Percentiles rank a stretch among this genome's conserved stretches.
Conservation (phyloP, 139 green algal species). For the Zygnema circumcarinatum region DNA sequence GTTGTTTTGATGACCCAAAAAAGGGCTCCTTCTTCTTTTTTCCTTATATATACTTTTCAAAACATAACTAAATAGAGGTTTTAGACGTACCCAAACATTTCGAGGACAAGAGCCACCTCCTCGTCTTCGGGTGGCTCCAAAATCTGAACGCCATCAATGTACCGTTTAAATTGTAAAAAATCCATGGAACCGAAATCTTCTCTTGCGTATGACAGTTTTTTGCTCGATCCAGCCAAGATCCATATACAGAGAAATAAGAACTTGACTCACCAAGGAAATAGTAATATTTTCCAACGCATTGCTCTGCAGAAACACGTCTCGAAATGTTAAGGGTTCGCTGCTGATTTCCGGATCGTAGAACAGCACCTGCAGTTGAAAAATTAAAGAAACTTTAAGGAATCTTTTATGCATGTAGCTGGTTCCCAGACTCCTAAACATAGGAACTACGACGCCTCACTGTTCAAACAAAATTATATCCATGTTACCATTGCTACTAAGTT, state of each 20-base stretch:
- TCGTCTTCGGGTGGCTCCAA: conserved; percentile 35
- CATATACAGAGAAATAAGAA: conserved; percentile 5
- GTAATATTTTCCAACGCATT: conserved; percentile 52
- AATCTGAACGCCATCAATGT: conserved; percentile 34
- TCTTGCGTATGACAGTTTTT: not conserved
- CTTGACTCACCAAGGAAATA: conserved; percentile 44
- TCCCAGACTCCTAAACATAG: too few species aligned
- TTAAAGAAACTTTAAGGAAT: too few species aligned
- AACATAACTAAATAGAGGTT: too few species aligned
- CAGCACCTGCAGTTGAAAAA: conserved; percentile 22
- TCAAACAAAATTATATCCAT: too few species aligned
- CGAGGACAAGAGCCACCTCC: conserved; percentile 29
- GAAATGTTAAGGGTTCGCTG: conserved; percentile 52
- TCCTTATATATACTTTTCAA: too few species aligned
- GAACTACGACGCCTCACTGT: too few species aligned
- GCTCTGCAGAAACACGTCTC: conserved; percentile 57
- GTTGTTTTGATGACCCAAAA: too few species aligned
- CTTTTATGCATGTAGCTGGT: too few species aligned
- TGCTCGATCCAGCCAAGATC: not conserved
- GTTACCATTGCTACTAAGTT: too few species aligned
- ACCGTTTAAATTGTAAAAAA: not conserved
- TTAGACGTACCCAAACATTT: conserved; percentile 53
- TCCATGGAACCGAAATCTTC: too few species aligned
- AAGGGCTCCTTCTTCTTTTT: too few species aligned
- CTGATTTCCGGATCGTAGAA: conserved; percentile 50